These are phyloP conservation scores for Aureobasidium sp. DNA, from an alignment of 2,329 filamentous ascomycete genomes.

Conservation along the genomic window DNA sequence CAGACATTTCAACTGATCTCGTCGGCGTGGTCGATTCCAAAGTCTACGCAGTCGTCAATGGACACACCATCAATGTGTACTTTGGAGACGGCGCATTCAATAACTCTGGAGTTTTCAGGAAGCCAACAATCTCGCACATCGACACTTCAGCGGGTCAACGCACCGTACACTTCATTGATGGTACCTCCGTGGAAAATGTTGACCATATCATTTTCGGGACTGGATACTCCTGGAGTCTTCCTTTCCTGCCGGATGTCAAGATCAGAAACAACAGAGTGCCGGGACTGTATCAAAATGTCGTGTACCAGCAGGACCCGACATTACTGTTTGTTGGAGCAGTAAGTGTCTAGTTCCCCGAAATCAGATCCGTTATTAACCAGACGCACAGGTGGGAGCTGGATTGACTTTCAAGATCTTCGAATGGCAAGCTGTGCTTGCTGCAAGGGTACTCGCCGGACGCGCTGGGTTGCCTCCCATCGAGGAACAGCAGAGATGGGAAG, in stretches of 20 bases:
- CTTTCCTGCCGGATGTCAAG: constrained; percentile 61
- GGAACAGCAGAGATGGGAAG: constrained; percentile 65
- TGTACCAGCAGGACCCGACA: constrained; percentile 60
- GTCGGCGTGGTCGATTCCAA: constrained; percentile 51
- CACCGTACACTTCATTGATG: constrained; percentile 64
- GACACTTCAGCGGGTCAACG: constrained; percentile 35
- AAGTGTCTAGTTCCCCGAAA: constrained; percentile 24
- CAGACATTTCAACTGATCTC: constrained; percentile 66
- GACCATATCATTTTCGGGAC: constrained; percentile 74
- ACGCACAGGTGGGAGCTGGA: constrained; percentile 46
- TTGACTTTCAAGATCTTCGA: constrained; percentile 76
- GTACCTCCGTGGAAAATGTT: constrained; percentile 56
- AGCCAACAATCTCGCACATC: constrained; percentile 57
- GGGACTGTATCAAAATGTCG: constrained; percentile 64
- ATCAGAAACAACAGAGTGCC: constrained; percentile 63
- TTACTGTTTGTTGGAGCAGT: constrained; percentile 67
- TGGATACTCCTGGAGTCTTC: constrained; percentile 70
- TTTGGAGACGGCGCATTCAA: constrained; percentile 67
- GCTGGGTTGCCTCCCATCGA: constrained; percentile 53
- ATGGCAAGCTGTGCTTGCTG: constrained; percentile 71
- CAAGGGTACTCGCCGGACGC: constrained; percentile 63
- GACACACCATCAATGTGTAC: constrained; percentile 58
- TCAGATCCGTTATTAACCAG: background rate
- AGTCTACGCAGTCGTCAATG: constrained; percentile 60
- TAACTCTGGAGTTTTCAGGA: constrained; percentile 58